These are phyloP conservation scores for Eucalyptus pauciflora DNA, from an alignment of 345 rosid species.

Conservation along the genomic window DNA sequence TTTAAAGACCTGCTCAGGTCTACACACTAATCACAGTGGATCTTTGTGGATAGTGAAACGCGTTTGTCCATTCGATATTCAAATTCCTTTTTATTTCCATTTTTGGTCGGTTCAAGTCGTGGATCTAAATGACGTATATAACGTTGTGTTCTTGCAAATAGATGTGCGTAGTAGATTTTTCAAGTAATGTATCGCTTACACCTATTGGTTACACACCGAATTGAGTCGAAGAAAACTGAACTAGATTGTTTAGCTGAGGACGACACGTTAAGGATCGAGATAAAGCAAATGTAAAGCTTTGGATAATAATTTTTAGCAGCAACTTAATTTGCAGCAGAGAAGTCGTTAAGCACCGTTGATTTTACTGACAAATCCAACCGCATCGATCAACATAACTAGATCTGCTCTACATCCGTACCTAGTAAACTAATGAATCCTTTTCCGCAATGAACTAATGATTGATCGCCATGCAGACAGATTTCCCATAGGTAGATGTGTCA, in stretches of 20 bases:
- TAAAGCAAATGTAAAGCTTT: not conserved
- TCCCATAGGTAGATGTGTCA: too few relatives aligned
- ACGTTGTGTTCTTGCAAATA: not conserved
- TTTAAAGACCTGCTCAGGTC: too few relatives aligned
- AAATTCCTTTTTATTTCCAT: not conserved
- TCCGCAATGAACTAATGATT: too few relatives aligned
- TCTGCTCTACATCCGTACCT: not conserved
- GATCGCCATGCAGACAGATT: too few relatives aligned
- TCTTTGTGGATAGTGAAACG: not conserved
- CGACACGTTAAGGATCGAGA: not conserved
- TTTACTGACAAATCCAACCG: not conserved
- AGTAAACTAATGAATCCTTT: not conserved
- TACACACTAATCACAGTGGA: not conserved
- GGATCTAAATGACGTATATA: not conserved
- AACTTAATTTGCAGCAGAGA: not conserved
- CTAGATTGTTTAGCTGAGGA: not conserved
- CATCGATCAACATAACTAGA: not conserved
- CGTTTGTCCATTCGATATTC: not conserved
- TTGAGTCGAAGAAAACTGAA: not conserved
- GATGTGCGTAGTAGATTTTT: not conserved
- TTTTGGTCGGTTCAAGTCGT: not conserved
- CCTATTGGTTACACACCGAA: not conserved
- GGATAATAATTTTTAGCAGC: not conserved
- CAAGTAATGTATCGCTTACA: not conserved
- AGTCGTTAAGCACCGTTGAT: not conserved